Conservation (phyloP, 2,329 filamentous ascomycete genomes). For the Sporothrix pallida region DNA sequence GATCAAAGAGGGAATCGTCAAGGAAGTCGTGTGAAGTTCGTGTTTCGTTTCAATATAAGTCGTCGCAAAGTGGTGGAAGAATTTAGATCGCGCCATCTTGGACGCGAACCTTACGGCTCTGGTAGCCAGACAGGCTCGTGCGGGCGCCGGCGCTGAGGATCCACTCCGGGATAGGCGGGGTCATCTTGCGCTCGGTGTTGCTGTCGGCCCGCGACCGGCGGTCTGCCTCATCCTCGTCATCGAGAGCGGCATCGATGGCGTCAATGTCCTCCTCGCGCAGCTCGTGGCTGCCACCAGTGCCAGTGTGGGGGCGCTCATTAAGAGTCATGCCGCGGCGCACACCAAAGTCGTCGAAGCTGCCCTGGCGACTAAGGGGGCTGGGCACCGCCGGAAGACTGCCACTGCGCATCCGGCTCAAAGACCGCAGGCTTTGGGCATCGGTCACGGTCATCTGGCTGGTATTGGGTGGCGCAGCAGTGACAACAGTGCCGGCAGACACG, state of each 20-base stretch:
- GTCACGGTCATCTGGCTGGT: constrained; percentile 66
- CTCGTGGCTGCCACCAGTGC: constrained; percentile 4
- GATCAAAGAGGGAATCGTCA: neutral
- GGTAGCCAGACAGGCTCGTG: constrained; percentile 56
- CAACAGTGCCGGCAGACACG: constrained; percentile 68
- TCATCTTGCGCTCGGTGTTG: constrained; percentile 56
- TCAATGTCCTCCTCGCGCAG: constrained; percentile 8
- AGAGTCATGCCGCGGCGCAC: constrained; percentile 35
- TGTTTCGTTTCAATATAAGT: constrained; percentile 10
- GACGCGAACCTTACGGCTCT: constrained; percentile 45
- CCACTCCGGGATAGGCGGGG: constrained; percentile 67
- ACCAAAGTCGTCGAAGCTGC: constrained; percentile 57
- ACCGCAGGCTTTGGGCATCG: constrained; percentile 57
- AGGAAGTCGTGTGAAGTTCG: constrained; percentile 5
- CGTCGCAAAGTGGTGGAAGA: neutral
- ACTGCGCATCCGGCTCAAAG: constrained; percentile 60
- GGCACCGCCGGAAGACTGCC: constrained; percentile 57
- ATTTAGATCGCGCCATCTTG: constrained; percentile 23
- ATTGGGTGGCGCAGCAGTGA: constrained; percentile 68
- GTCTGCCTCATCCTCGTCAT: constrained; percentile 40
- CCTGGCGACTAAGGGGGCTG: constrained; percentile 57
- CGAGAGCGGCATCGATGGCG: constrained; percentile 34
- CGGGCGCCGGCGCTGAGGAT: constrained; percentile 60
- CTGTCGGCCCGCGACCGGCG: constrained; percentile 37
- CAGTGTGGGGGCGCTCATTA: constrained; percentile 29